Evolutionary conservation across 2,329 filamentous ascomycete genomes (phyloP).

Genomic region (Arthroderma sp.): DNA sequence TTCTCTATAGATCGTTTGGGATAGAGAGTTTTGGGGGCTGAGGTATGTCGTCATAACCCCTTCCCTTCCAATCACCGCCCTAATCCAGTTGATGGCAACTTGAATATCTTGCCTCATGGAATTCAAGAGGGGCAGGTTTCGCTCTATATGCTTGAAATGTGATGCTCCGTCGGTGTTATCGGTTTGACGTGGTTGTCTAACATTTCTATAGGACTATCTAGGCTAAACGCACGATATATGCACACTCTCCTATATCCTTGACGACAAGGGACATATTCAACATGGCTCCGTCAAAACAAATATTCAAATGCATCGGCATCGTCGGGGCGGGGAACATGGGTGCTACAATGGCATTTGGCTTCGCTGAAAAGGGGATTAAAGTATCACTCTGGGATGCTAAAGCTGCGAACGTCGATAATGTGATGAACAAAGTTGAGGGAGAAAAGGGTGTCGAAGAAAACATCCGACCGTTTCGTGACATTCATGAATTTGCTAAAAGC

Average conservation of each 20-base stretch:
- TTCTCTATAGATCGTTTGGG: background rate
- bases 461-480: constrained; percentile 25
- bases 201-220: constrained; percentile 2
- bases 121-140: background rate
- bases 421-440: constrained; percentile 19
- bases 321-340: constrained; percentile 34
- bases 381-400: constrained; percentile 31
- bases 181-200: background rate
- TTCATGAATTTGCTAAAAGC: constrained; percentile 27
- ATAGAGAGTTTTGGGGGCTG: constrained; percentile 2
- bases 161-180: background rate
- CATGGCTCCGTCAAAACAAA: constrained; percentile 12
- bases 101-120: background rate
- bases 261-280: constrained; percentile 8
- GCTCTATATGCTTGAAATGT: background rate
- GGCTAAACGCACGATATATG: background rate
- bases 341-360: constrained; percentile 34
- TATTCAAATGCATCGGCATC: constrained; percentile 29
- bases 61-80: constrained; percentile 1
- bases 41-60: constrained; percentile 5
- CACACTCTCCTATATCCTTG: background rate
- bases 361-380: constrained; percentile 28
- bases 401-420: constrained; percentile 25
- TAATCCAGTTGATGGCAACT: background rate
- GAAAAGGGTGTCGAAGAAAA: constrained; percentile 21